Evolutionary conservation across 2,329 filamentous ascomycete genomes (phyloP).

Genomic region (Arachnopeziza araneosa): DNA sequence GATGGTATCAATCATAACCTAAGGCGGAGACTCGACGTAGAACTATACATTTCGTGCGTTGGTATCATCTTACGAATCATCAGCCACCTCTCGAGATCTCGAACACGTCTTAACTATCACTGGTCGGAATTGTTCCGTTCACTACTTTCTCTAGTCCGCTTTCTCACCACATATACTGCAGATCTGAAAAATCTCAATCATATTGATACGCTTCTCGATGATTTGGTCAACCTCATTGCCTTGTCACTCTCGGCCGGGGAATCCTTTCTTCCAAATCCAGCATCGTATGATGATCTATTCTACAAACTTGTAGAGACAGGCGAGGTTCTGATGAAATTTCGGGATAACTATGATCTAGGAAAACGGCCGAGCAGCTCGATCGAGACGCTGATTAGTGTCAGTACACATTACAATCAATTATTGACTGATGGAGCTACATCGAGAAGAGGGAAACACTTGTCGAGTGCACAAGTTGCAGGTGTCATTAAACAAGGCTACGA

Average conservation of each 20-base stretch:
- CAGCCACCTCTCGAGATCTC: constrained; percentile 75
- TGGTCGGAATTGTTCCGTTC: constrained; percentile 95
- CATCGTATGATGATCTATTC: constrained; percentile 92
- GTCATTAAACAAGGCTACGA: constrained; percentile 97
- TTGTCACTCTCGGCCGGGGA: constrained; percentile 83
- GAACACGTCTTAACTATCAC: constrained; percentile 80
- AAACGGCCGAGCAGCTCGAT: constrained; percentile 64
- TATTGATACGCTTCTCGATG: constrained; percentile 68
- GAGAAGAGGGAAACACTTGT: constrained; percentile 61
- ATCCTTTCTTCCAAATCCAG: constrained; percentile 79
- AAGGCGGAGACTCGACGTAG: constrained; percentile 74
- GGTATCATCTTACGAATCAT: constrained; percentile 78
- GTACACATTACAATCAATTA: constrained; percentile 79
- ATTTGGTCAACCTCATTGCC: constrained; percentile 76
- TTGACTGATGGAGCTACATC: constrained; percentile 53
- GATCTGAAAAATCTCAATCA: constrained; percentile 67
- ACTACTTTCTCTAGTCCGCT: constrained; percentile 80
- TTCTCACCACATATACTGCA: constrained; percentile 78
- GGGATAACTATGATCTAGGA: constrained; percentile 63
- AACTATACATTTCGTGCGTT: constrained; percentile 76
- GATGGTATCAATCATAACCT: constrained; percentile 95
- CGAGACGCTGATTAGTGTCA: constrained; percentile 76
- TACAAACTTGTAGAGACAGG: constrained; percentile 96
- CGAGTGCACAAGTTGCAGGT: constrained; percentile 75
- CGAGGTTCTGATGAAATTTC: constrained; percentile 75